These are phyloP conservation scores for Eutypella sp. DNA, from an alignment of 2,329 filamentous ascomycete species.

Conservation along the genomic window DNA sequence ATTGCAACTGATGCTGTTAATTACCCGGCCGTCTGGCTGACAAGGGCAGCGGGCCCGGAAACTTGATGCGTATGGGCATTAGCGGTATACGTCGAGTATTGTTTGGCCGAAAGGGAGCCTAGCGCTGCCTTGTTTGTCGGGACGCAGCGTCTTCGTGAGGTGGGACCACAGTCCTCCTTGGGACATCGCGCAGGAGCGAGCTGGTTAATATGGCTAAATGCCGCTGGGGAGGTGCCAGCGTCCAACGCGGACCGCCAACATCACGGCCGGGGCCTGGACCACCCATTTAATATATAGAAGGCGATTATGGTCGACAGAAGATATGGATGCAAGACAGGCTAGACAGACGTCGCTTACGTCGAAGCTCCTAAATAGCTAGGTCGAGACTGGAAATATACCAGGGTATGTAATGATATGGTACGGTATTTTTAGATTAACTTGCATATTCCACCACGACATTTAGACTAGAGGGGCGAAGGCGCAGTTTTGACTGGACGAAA, in stretches of 20 bases:
- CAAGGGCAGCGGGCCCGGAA: too few species aligned
- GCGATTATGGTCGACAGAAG: neutral
- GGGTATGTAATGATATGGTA: too few species aligned
- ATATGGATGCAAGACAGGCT: neutral
- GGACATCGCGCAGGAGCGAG: slow-evolving; percentile 4
- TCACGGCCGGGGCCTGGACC: neutral
- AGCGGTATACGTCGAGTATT: too few species aligned
- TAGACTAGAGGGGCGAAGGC: too few species aligned
- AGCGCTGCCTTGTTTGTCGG: neutral
- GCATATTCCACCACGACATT: too few species aligned
- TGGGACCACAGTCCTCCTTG: slow-evolving; percentile 5
- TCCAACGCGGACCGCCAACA: neutral
- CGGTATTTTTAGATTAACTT: too few species aligned
- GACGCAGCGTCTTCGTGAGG: neutral
- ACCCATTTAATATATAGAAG: neutral
- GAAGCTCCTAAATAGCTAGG: too few species aligned
- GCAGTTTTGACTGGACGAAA: too few species aligned
- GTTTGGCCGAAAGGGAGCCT: too few species aligned
- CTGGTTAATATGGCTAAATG: slow-evolving; percentile 19
- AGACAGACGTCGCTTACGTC: neutral
- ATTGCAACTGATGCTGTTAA: neutral
- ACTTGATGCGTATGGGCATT: too few species aligned
- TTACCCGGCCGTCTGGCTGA: neutral
- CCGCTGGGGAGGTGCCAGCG: neutral
- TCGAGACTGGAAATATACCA: neutral